Percentiles rank a stretch among this genome's conserved stretches.
Evolutionary conservation across 495 filamentous ascomycete species (phyloP).

Genomic region (Echria macrotheca): DNA sequence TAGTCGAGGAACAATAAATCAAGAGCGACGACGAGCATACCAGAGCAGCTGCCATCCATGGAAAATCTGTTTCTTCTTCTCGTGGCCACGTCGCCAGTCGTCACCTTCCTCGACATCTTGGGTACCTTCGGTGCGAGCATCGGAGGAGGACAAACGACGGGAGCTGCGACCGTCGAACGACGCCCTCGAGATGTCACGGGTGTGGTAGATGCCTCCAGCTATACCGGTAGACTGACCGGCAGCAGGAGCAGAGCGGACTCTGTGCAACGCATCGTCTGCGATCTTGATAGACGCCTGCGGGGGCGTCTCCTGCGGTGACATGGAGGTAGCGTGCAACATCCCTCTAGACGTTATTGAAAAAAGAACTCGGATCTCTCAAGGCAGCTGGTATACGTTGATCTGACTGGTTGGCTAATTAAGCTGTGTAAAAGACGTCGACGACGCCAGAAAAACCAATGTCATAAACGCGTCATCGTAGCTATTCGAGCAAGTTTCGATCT

Average conservation of each 20-base stretch:
- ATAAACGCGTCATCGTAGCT: not conserved
- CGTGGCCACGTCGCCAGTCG: constrained; percentile 31
- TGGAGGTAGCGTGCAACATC: constrained; percentile 1
- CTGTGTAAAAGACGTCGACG: not conserved
- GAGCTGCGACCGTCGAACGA: constrained; percentile 23
- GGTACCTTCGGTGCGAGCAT: constrained; percentile 14
- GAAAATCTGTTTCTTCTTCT: constrained; percentile 40
- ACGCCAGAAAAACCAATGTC: not conserved
- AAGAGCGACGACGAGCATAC: constrained; percentile 11
- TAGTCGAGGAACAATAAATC: constrained; percentile 4
- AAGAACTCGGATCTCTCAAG: no score
- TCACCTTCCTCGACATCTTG: constrained; percentile 35
- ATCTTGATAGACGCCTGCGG: constrained; percentile 12
- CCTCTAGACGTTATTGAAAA: no score
- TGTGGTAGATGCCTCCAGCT: constrained; percentile 36
- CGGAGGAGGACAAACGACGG: constrained; percentile 21
- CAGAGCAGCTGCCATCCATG: constrained; percentile 39
- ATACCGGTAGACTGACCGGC: constrained; percentile 8
- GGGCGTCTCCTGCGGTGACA: constrained; percentile 4
- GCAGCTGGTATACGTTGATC: no score
- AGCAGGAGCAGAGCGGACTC: not conserved
- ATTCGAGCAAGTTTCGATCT: no score
- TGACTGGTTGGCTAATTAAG: no score
- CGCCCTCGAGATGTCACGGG: constrained; percentile 28
- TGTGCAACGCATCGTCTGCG: constrained; percentile 9